A percentile compares a stretch with the other conserved stretches of the same genome.
These are phyloP conservation scores for Leccinum subgranulosum DNA, from an alignment of 768 basidiomycete genomes.

Conservation along the genomic window DNA sequence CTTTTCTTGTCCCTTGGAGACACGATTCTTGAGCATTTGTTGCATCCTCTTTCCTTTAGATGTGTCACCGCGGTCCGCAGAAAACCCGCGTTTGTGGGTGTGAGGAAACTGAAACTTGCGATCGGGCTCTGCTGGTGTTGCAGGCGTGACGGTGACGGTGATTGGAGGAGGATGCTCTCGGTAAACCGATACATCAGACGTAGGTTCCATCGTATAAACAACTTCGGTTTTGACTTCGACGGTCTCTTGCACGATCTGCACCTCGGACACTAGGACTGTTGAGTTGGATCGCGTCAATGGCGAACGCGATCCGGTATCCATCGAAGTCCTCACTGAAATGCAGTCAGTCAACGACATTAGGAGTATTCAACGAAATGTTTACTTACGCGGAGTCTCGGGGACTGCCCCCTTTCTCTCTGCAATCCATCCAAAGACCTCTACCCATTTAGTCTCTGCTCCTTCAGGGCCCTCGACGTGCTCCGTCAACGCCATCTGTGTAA, in stretches of 20 bases:
- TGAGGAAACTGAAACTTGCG: constrained; percentile 14
- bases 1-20: constrained; percentile 68
- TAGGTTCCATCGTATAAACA: constrained; percentile 2
- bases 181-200: not conserved
- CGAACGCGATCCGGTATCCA: constrained; percentile 29
- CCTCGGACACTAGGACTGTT: constrained; percentile 11
- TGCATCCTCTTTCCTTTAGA: constrained; percentile 71
- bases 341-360: not conserved
- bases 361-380: not conserved
- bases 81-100: constrained; percentile 26
- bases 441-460: constrained; percentile 73
- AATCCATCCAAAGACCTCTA: constrained; percentile 86
- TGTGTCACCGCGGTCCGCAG: constrained; percentile 42
- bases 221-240: constrained; percentile 10
- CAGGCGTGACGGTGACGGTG: constrained; percentile 59
- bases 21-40: constrained; percentile 69
- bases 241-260: constrained; percentile 3
- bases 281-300: constrained; percentile 20
- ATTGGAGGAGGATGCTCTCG: constrained; percentile 37
- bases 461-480: constrained; percentile 87
- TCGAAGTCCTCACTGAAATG: constrained; percentile 28
- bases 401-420: constrained; percentile 51
- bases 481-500: constrained; percentile 77
- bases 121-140: constrained; percentile 46
- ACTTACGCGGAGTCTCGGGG: constrained; percentile 28